These are phyloP conservation scores for Tolypocladium ovalisporum DNA, from an alignment of 2,329 filamentous ascomycete genomes.

Conservation along the genomic window DNA sequence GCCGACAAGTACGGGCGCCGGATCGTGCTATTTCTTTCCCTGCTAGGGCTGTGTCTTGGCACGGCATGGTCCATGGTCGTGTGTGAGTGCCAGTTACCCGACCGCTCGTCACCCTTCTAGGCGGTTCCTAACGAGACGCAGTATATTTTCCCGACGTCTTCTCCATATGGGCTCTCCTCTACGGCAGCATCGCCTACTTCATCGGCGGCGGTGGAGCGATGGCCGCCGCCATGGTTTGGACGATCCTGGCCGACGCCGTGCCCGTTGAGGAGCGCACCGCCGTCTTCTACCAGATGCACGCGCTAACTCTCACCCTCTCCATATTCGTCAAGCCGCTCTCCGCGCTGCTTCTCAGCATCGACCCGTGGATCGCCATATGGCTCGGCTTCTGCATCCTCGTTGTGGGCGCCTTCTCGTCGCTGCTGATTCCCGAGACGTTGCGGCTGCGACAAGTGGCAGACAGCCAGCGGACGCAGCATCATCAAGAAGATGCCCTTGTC, in stretches of 20 bases:
- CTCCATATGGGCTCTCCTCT: conserved; percentile 27
- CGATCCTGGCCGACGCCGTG: conserved; percentile 31
- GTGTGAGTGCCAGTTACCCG: conserved; percentile 12
- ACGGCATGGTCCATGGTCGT: conserved; percentile 18
- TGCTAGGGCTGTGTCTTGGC: conserved; percentile 19
- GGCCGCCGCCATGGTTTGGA: conserved; percentile 32
- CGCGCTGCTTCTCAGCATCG: conserved; percentile 25
- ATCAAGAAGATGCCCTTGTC: neutral
- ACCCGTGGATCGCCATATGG: conserved; percentile 29
- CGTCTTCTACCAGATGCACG: conserved; percentile 28
- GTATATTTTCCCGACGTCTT: conserved; percentile 25
- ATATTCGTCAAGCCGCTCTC: conserved; percentile 28
- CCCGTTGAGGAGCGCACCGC: conserved; percentile 25
- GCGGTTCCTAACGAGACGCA: conserved; percentile 6
- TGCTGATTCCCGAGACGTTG: conserved; percentile 32
- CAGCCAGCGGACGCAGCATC: conserved; percentile 6
- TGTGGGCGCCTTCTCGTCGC: conserved; percentile 15
- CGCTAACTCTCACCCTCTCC: conserved; percentile 25
- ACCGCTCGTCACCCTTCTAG: neutral
- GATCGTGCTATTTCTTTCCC: conserved; percentile 25
- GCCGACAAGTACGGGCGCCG: conserved; percentile 35
- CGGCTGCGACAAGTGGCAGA: conserved; percentile 19
- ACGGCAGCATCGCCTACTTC: conserved; percentile 21
- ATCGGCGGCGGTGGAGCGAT: conserved; percentile 29
- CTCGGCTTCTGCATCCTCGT: conserved; percentile 19